These are phyloP conservation scores for Candida maesae DNA, from an alignment of 805 yeast genomes.

Conservation along the genomic window DNA sequence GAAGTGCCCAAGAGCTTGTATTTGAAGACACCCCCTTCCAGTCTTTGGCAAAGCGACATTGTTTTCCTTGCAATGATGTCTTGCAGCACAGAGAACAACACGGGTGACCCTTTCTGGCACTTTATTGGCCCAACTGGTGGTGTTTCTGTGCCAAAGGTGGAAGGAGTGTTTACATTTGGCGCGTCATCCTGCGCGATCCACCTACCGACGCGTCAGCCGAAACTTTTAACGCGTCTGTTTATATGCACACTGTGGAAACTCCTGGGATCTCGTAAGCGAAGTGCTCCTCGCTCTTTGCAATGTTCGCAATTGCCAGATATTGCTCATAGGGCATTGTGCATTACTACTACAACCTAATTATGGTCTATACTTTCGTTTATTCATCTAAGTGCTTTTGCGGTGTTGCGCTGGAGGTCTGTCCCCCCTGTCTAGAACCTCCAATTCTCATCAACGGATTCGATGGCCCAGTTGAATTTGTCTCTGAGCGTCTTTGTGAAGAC, in stretches of 20 bases:
- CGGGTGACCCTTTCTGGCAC: neutral
- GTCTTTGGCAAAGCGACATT: neutral
- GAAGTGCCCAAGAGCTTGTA: no score
- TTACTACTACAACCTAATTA: neutral
- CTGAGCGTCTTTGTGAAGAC: constrained; percentile 86
- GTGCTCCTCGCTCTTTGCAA: no score
- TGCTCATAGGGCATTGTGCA: neutral
- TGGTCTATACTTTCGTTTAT: neutral
- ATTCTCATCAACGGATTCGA: constrained; percentile 80
- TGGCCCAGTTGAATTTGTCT: constrained; percentile 95
- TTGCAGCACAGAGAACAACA: neutral
- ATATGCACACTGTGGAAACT: no score
- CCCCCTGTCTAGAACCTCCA: constrained; percentile 63
- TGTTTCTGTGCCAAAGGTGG: neutral
- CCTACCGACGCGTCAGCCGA: constrained; percentile 3
- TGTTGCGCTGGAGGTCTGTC: no score
- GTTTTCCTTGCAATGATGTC: neutral
- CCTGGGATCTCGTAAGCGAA: no score
- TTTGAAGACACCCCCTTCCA: neutral
- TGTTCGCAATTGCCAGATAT: no score
- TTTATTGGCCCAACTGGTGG: neutral
- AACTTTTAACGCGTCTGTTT: no score
- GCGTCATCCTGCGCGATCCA: constrained; percentile 3
- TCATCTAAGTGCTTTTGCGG: neutral
- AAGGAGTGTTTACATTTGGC: constrained; percentile 7